Evolutionary conservation across 345 rosid genomes (phyloP), one percentile per base, ranked within the genome.

Genomic region (Brassica juncea): DNA sequence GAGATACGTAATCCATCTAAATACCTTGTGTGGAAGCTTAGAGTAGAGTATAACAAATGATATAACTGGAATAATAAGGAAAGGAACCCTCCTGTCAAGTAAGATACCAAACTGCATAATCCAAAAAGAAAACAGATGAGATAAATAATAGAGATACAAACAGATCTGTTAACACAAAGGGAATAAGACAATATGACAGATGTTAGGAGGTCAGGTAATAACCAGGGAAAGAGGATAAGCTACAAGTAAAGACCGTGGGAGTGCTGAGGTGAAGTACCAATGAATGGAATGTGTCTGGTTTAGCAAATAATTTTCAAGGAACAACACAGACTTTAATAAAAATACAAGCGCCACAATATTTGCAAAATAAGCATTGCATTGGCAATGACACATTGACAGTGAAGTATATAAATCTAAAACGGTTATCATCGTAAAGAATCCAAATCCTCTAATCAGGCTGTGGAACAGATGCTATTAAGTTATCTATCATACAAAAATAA

Each of bases 191-290:
- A 37, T 34, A 61, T 23, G 25, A 63, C 42, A 39, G 21, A 70
- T 9, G 34, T 49, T 47, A 72, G 37, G 42, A 71, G 72, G 61
- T 54, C 55, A 60, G 64, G 66, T 67, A 84, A 89, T 88, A 83
- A 94, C 99, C 90, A 92, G 15, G 70, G 87, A 88, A 76, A 94
- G 93, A 77, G 99, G 99, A 86, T 90, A 94, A 34, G 92, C 99
- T 54, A 84, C 90, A 66, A 92, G 94, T 81, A 92, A 84, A 3
- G 84, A 82, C 27, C 97, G 98, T 62, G 97, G 95, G 42, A 95
- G 97, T 71, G 99, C 98, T 27, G 97, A 95, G 84, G 94, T 91
- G 84, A 95, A 93, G 85, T 95, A 95, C 97, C 99, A 93, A 81
- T 91, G 96, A 63, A 91, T 76, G 54, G 94, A 83, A 74, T 86